These are phyloP conservation scores for Mycena chlorophos DNA, from an alignment of 768 basidiomycete species.

Conservation along the genomic window DNA sequence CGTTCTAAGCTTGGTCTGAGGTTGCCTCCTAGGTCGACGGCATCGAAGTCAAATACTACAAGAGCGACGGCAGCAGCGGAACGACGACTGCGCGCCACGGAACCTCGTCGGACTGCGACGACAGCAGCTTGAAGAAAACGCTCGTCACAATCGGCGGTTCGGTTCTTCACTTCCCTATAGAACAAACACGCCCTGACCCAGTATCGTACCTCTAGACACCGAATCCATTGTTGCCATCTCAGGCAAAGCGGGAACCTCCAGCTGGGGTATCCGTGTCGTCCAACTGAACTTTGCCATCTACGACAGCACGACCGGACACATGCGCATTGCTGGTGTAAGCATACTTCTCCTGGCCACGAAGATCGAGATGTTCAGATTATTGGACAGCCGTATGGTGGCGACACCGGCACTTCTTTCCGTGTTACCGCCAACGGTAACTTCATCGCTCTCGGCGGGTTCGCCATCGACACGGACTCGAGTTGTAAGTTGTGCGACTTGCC, in stretches of 20 bases:
- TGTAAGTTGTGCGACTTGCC: background rate
- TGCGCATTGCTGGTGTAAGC: background rate
- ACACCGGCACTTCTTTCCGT: background rate
- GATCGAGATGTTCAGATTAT: too few relatives aligned
- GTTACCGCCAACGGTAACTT: conserved; percentile 1
- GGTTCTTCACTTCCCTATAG: too few relatives aligned
- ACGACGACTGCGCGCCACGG: background rate
- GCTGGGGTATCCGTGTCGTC: background rate
- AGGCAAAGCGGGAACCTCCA: background rate
- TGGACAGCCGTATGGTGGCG: background rate
- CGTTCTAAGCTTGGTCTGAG: too few relatives aligned
- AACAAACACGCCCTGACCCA: too few relatives aligned
- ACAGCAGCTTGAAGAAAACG: background rate
- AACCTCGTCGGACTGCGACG: background rate
- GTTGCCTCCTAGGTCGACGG: conserved; percentile 10
- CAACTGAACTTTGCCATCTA: background rate
- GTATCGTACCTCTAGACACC: background rate
- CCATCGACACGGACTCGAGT: background rate
- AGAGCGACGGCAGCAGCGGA: background rate
- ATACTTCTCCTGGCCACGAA: too few relatives aligned
- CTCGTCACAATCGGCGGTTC: background rate
- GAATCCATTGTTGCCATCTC: conserved; percentile 4
- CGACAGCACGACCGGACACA: background rate
- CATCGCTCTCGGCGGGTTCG: conserved; percentile 1
- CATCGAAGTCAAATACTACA: conserved; percentile 2